Evolutionary conservation across 805 yeast genomes (phyloP).

Genomic region (Candida vartiovaarae): DNA sequence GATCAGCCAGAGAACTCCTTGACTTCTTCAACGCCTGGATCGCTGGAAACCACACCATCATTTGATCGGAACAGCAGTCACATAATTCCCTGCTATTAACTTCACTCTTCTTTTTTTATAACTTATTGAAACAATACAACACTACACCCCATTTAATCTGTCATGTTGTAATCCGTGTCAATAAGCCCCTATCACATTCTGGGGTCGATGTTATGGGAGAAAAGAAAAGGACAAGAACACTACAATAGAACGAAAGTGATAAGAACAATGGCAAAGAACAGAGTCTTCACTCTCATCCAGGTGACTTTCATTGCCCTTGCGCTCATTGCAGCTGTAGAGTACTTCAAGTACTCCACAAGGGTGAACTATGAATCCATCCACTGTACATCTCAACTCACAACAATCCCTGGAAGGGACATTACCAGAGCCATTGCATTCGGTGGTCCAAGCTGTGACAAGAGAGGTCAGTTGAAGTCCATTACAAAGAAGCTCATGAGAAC

Average conservation of each 20-base stretch:
- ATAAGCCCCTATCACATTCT: not conserved
- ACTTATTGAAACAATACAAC: too few species aligned
- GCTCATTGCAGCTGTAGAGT: constrained; percentile 35
- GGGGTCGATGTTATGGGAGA: not conserved
- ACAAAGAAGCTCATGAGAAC: constrained; percentile 32
- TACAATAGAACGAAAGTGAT: too few species aligned
- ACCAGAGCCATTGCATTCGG: constrained; percentile 31
- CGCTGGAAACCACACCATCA: constrained; percentile 46
- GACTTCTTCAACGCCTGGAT: constrained; percentile 88
- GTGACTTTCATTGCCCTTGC: constrained; percentile 24
- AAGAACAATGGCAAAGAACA: constrained; percentile 11
- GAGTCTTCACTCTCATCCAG: constrained; percentile 21
- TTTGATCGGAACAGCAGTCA: not conserved
- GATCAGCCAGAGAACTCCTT: constrained; percentile 77
- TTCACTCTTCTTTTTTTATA: not conserved
- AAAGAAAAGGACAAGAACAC: too few species aligned
- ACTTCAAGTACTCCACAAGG: constrained; percentile 34
- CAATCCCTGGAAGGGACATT: constrained; percentile 22
- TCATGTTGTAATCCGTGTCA: not conserved
- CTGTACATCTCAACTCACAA: constrained; percentile 29
- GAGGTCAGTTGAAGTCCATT: constrained; percentile 35
- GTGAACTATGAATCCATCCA: constrained; percentile 39
- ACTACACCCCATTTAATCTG: not conserved
- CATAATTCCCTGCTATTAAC: not conserved
- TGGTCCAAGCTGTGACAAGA: constrained; percentile 37